Evolutionary conservation across 768 basidiomycete genomes (phyloP), one percentile per base, ranked within the genome.

Genomic region (Tulasnella sp.): DNA sequence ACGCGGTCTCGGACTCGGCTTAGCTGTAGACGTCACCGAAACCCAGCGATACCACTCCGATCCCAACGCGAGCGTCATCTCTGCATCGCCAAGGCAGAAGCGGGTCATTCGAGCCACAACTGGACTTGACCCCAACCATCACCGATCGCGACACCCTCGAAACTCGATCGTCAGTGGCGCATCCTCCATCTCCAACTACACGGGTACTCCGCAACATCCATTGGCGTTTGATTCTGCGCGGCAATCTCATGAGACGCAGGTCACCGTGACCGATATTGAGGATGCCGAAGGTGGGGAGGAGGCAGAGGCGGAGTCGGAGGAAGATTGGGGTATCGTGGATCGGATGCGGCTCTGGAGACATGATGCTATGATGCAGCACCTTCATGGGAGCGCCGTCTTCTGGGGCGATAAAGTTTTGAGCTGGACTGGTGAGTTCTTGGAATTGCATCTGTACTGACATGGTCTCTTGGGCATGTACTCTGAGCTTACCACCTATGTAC

Each of bases 331-430:
- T 1, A 83, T 89, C 76, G 83, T 98, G 2, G 93, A 97, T 72
- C 80, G 93, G 29, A 93, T 99, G 91, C 78, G 96, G 60, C 73
- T 92, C 45, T 98, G 94, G 94, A 76, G 96, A 43, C 93, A 98
- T 67, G 96, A 98, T 73, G 94, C 96, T 43, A 79, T 99, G 64
- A 92, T 93, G 84, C 96, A 98, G 71, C 96, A 99, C 75, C 73
- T 99, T 11, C 96, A 98, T 70, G 89, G 92, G 63, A 96, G 93
- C 0, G 94, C 96, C 2, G 85, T 87, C 4, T 98, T 97, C 69
- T 99, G 96, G 96, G 96, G 96, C 3, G 92, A 94, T 74, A 98
- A 99, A 71, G 83, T 98, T 48, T 75, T 97, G 49, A 87, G 81
- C 62, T 93, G 92, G 90, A 98, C 96, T 29, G 87, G 94, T 97